Evolutionary conservation across 75 land plant genomes (phyloP).

Genomic region (Larix kaempferi): DNA sequence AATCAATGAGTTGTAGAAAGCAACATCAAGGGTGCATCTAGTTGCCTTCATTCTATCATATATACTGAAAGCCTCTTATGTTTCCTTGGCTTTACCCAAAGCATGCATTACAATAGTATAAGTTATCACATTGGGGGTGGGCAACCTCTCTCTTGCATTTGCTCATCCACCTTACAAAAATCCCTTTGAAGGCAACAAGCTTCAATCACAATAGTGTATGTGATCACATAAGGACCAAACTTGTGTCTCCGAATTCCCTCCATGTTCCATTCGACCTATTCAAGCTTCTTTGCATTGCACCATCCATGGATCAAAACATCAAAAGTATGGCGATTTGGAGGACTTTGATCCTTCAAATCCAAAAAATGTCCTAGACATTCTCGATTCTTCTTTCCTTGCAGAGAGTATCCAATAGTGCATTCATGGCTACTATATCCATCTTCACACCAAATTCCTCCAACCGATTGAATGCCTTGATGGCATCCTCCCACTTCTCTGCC

Average conservation of each 20-base stretch:
- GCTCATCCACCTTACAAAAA: conserved; percentile 47
- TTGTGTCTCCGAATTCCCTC: conserved; percentile 42
- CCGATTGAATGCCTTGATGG: conserved; percentile 24
- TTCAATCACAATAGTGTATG: conserved; percentile 57
- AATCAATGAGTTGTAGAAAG: conserved; percentile 52
- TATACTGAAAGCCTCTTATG: conserved; percentile 39
- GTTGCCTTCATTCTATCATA: conserved; percentile 50
- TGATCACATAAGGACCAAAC: conserved; percentile 37
- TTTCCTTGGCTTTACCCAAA: conserved; percentile 45
- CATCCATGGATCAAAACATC: conserved; percentile 63
- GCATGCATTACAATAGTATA: conserved; percentile 58
- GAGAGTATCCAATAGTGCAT: conserved; percentile 47
- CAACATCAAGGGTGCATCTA: conserved; percentile 37
- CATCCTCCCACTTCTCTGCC: conserved; percentile 37
- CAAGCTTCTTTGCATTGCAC: conserved; percentile 55
- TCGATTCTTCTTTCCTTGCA: conserved; percentile 38
- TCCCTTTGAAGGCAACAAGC: conserved; percentile 41
- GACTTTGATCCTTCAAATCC: conserved; percentile 29
- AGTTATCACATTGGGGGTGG: conserved; percentile 53
- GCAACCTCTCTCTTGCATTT: conserved; percentile 43
- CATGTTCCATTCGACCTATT: conserved; percentile 30
- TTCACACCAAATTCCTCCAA: conserved; percentile 39
- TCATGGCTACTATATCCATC: conserved; percentile 36
- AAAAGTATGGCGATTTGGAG: conserved; percentile 30
- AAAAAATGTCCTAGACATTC: conserved; percentile 36